Base-by-base conservation (phyloP, 441 rosid genomes). In the Biscutella laevigata region DNA sequence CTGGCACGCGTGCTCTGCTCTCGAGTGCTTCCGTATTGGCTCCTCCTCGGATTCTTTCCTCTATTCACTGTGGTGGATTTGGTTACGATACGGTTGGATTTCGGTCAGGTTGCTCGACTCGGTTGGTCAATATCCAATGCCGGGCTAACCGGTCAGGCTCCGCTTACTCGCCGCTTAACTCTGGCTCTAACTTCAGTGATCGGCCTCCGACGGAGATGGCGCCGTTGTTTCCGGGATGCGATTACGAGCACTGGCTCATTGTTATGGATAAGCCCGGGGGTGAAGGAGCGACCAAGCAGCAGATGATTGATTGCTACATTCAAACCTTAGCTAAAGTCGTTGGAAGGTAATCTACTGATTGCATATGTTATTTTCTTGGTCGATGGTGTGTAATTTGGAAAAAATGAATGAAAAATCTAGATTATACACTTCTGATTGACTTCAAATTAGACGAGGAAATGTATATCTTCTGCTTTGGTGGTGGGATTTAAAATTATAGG, bases 131-230 rank as follows among this genome's bases (percentile, higher is more conserved):
- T 20, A 68, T 88, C 10, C 76, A 94, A 0, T 85, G 94, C 79
- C 71, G 74, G 28, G 92, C 76, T 35, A 76, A 82, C 71, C 83
- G 96, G 27, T 59, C 95, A 9, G 90, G 95, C 4, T 73, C 92
- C 0, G 64, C 83, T 16, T 83, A 80, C 73, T 83, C 91, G 15
- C 97, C 97, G 4, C 72, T 88, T 37, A 88, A 86, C 62, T 80
- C 96, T 0, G 87, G 94, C 15, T 84, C 94, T 6, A 91, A 83
- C 71, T 80, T 82, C 70, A 88, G 94, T 49, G 95, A 92, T 70
- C 78, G 97, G 4, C 98, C 96, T 2, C 95, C 98, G 26, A 88
- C 85, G 24, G 96, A 92, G 62, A 88, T 92, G 96, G 86, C 95
- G 2, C 98, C 96, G 9, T 82, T 88, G 41, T 92, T 92, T 42